Percentiles rank a stretch among this genome's conserved stretches.
These are phyloP conservation scores for Geotrichum cucujoidarum DNA, from an alignment of 1,139 yeast genomes.

Conservation along the genomic window DNA sequence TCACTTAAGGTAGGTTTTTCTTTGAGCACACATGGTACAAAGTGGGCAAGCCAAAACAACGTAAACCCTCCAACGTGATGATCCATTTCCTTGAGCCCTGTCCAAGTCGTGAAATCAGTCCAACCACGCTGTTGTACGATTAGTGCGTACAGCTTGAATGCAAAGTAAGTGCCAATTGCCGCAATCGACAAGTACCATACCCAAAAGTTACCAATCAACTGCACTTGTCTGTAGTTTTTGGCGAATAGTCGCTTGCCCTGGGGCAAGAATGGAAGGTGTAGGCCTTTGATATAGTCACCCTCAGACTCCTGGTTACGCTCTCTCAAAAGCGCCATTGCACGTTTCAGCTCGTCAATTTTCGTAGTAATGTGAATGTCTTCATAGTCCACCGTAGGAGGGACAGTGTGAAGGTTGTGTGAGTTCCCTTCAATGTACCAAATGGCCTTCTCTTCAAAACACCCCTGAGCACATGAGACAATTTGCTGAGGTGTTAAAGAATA, in stretches of 20 bases:
- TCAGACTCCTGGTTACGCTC: slow-evolving; percentile 11
- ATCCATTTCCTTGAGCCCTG: slow-evolving; percentile 23
- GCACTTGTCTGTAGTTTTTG: slow-evolving; percentile 44
- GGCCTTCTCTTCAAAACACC: slow-evolving; percentile 54
- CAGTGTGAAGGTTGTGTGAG: slow-evolving; percentile 44
- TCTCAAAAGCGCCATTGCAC: slow-evolving; percentile 23
- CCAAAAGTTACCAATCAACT: slow-evolving; percentile 55
- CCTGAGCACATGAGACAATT: slow-evolving; percentile 67
- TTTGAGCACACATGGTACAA: slow-evolving; percentile 18
- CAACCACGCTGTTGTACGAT: slow-evolving; percentile 25
- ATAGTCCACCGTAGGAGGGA: slow-evolving; percentile 34
- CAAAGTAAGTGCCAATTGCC: slow-evolving; percentile 20
- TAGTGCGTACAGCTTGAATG: slow-evolving; percentile 24
- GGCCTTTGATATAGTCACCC: slow-evolving; percentile 21
- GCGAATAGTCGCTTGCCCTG: slow-evolving; percentile 54
- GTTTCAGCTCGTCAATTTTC: slow-evolving; percentile 32
- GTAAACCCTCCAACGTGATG: slow-evolving; percentile 28
- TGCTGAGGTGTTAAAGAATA: slow-evolving; percentile 65
- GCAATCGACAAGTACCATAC: slow-evolving; percentile 41
- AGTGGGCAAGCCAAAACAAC: slow-evolving; percentile 26
- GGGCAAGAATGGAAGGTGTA: slow-evolving; percentile 44
- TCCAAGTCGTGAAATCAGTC: slow-evolving; percentile 13
- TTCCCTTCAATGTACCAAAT: slow-evolving; percentile 63
- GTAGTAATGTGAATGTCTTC: slow-evolving; percentile 28
- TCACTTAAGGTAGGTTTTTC: slow-evolving; percentile 21